Evolutionary conservation across 176 grass and related monocot species (phyloP).

Genomic region (Oropetium thomaeum): DNA sequence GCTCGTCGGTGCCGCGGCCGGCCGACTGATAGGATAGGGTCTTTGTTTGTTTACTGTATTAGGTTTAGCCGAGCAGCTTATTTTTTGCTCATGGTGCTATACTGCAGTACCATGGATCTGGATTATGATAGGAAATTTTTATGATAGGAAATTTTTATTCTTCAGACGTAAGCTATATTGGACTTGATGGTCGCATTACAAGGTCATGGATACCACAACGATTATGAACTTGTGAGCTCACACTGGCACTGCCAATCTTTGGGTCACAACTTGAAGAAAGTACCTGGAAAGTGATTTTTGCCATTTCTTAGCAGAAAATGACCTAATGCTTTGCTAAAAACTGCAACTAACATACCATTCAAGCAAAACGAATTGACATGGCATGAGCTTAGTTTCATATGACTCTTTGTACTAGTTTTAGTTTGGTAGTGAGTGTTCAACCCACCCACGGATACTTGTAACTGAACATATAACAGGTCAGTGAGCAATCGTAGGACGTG

Average conservation of each 20-base stretch:
- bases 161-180: conserved; percentile 24
- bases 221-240: conserved; percentile 30
- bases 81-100: conserved; percentile 11
- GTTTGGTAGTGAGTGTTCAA: conserved; percentile 16
- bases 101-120: not conserved
- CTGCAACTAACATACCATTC: not conserved
- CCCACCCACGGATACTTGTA: conserved; percentile 3
- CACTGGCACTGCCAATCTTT: not conserved
- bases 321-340: not conserved
- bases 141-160: conserved; percentile 16
- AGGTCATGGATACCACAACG: not conserved
- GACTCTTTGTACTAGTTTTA: not conserved
- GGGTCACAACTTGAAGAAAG: conserved; percentile 27
- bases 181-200: conserved; percentile 36
- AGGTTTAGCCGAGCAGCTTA: conserved; percentile 22
- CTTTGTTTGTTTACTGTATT: conserved; percentile 8
- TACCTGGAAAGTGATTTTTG: conserved; percentile 10
- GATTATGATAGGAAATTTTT: conserved; percentile 8
- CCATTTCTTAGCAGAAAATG: conserved; percentile 23
- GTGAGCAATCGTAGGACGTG: conserved; percentile 10
- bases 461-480: conserved; percentile 35
- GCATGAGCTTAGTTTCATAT: conserved; percentile 6
- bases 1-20: not conserved
- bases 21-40: not conserved
- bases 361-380: not conserved